A percentile compares a stretch with the other conserved stretches of the same genome.
Evolutionary conservation across 1,284 basidiomycete genomes (phyloP).

Genomic region (Ganoderma leucocontextum): DNA sequence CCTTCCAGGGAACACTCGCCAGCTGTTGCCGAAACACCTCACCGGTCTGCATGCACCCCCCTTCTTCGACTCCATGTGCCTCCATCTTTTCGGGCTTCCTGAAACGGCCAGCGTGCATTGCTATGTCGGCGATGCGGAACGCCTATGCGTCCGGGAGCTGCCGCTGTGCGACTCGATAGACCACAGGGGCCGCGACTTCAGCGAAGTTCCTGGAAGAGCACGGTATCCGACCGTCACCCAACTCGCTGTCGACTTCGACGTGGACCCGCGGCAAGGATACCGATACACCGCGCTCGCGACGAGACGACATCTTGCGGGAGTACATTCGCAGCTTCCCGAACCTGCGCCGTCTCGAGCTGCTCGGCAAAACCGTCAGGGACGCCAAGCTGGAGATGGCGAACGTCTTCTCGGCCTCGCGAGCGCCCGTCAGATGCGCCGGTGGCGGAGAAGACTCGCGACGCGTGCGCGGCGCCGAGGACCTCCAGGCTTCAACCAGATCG

Average conservation of each 20-base stretch:
- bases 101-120: not conserved
- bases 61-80: constrained; percentile 4
- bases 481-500: not conserved
- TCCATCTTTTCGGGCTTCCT: not conserved
- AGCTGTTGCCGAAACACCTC: not conserved
- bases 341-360: not conserved
- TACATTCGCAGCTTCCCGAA: not conserved
- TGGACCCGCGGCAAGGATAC: not conserved
- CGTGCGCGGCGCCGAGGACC: not conserved
- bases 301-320: not conserved
- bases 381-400: not conserved
- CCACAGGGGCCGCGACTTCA: not conserved
- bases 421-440: too few species aligned
- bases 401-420: not conserved
- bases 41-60: not conserved
- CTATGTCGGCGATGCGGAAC: not conserved
- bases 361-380: not conserved
- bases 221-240: not conserved
- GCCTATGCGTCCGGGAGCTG: not conserved
- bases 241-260: not conserved
- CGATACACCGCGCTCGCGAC: not conserved
- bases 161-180: not conserved
- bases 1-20: not conserved
- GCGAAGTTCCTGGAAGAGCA: not conserved
- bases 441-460: not conserved